Conservation (phyloP, 371 early-diverging fungal species). For the Apophysomyces ossiformis region DNA sequence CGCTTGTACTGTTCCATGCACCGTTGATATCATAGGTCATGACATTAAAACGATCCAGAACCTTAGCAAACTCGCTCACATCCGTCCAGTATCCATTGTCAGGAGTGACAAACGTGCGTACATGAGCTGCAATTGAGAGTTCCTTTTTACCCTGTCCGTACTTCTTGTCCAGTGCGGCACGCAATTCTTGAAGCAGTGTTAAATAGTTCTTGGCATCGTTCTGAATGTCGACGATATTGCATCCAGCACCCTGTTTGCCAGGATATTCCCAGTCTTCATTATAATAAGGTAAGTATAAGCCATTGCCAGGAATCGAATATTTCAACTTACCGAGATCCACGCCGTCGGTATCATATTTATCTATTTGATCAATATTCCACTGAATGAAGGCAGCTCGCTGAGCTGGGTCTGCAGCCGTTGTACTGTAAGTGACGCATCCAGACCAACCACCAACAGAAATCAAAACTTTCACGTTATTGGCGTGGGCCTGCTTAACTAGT, state of each 20-base stretch:
- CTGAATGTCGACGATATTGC: constrained; percentile 47
- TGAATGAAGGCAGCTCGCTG: constrained; percentile 57
- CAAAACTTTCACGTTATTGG: constrained; percentile 50
- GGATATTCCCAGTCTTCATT: constrained; percentile 63
- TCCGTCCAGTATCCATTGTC: constrained; percentile 57
- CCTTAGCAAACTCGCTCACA: constrained; percentile 62
- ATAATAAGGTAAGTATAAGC: background rate
- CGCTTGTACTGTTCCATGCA: constrained; percentile 63
- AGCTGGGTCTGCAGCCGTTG: constrained; percentile 50
- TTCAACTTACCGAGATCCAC: constrained; percentile 63
- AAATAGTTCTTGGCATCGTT: constrained; percentile 58
- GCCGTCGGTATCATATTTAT: constrained; percentile 59
- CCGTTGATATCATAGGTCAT: constrained; percentile 67
- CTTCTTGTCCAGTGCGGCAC: constrained; percentile 57
- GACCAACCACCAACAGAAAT: constrained; percentile 56
- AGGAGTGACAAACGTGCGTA: constrained; percentile 61
- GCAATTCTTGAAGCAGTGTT: constrained; percentile 65
- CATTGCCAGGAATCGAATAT: background rate
- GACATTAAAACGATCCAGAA: constrained; percentile 69
- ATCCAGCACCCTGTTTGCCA: constrained; percentile 57
- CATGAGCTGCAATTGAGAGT: constrained; percentile 73
- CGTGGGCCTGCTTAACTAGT: constrained; percentile 55
- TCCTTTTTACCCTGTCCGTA: constrained; percentile 56
- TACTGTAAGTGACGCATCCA: constrained; percentile 40
- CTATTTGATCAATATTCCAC: constrained; percentile 50